phyloP scores from a whole-genome alignment of 352 stramenopile genomes.

The Aphanomyces cochlioides region DNA sequence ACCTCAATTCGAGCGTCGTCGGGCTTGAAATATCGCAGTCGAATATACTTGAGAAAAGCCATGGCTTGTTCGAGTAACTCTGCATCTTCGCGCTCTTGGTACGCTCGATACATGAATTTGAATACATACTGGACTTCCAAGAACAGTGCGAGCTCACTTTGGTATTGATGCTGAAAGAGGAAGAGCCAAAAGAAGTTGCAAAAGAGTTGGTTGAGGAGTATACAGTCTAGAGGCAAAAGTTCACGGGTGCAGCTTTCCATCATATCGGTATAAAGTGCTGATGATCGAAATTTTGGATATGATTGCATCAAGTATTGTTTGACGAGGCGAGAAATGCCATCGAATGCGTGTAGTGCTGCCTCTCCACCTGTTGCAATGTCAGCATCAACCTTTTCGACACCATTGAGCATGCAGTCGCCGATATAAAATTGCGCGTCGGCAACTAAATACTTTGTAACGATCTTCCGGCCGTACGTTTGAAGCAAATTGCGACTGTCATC shows the following conservation, averaged over 20 bases:
- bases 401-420: constrained; percentile 52
- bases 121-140: constrained; percentile 86
- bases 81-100: constrained; percentile 57
- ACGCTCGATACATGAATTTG: constrained; percentile 65
- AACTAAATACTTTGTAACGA: constrained; percentile 79
- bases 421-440: constrained; percentile 80
- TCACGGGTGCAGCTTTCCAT: constrained; percentile 70
- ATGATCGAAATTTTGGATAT: constrained; percentile 76
- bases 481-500: constrained; percentile 83
- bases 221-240: constrained; percentile 78
- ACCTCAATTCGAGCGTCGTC: constrained; percentile 53
- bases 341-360: constrained; percentile 76
- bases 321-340: constrained; percentile 66
- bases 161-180: constrained; percentile 83
- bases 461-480: constrained; percentile 82
- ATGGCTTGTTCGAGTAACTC: constrained; percentile 58
- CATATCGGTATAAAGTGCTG: constrained; percentile 78
- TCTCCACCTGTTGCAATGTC: constrained; percentile 73
- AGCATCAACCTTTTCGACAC: constrained; percentile 63
- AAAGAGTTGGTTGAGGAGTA: constrained; percentile 85
- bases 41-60: constrained; percentile 73
- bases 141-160: constrained; percentile 80
- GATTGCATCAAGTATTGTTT: constrained; percentile 76
- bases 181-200: constrained; percentile 89
- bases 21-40: constrained; percentile 76